Conservation (phyloP, 169 alveolate genomes). For the Plasmodium blacklocki region DNA sequence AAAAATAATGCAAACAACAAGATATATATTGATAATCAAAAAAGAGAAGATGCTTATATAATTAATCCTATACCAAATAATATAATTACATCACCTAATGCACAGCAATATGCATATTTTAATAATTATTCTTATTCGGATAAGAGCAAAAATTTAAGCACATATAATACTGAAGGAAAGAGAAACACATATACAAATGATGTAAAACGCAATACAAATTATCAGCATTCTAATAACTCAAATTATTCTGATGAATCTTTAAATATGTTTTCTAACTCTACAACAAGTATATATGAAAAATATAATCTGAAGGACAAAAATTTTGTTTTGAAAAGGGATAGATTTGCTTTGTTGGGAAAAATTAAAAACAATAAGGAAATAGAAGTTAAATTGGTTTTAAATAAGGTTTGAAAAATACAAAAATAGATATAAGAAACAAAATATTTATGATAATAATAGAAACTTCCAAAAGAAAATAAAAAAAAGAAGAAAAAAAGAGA, state of each 20-base stretch:
- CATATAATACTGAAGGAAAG: neutral
- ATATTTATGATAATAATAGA: neutral
- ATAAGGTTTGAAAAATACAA: slow-evolving; percentile 29
- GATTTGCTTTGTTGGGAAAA: slow-evolving; percentile 48
- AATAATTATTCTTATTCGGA: slow-evolving; percentile 17
- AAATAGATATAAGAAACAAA: slow-evolving; percentile 13
- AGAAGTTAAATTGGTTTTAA: slow-evolving; percentile 41
- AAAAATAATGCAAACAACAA: neutral
- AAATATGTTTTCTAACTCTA: neutral
- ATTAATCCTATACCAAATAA: neutral
- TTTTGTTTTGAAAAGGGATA: slow-evolving; percentile 24
- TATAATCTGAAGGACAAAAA: slow-evolving; percentile 18
- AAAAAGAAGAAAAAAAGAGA: neutral
- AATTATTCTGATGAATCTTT: slow-evolving; percentile 41
- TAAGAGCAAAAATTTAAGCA: slow-evolving; percentile 5
- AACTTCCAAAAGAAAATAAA: neutral
- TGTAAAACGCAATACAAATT: neutral
- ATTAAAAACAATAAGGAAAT: slow-evolving; percentile 59
- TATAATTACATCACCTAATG: neutral
- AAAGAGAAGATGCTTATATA: slow-evolving; percentile 62
- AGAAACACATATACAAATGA: slow-evolving; percentile 6
- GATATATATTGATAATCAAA: slow-evolving; percentile 19
- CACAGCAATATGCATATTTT: neutral
- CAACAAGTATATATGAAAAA: slow-evolving; percentile 4
- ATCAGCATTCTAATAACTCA: slow-evolving; percentile 23